Evolutionary conservation across 1,139 yeast species (phyloP).

Genomic region (Yamadazyma conglobata): DNA sequence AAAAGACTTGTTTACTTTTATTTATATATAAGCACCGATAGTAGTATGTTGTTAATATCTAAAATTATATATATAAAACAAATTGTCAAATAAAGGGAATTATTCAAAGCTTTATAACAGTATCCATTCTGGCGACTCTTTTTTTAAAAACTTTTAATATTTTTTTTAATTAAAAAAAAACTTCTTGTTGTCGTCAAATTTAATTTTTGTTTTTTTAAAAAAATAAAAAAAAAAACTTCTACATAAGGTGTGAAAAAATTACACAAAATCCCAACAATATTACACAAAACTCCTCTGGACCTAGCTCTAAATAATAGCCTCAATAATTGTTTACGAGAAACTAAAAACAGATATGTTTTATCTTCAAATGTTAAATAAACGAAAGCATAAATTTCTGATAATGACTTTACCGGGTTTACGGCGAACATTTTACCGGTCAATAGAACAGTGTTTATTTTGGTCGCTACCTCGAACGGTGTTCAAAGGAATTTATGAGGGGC

Average conservation of each 20-base stretch:
- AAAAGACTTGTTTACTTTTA: no score
- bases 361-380: slow-evolving; percentile 3
- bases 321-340: no score
- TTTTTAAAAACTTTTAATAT: slow-evolving; percentile 1
- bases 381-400: no score
- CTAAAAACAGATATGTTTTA: slow-evolving; percentile 6
- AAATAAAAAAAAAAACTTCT: slow-evolving; percentile 1
- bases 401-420: no score
- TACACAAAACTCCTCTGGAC: slow-evolving; percentile 4
- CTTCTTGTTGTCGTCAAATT: slow-evolving; percentile 4
- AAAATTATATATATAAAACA: neutral
- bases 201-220: neutral
- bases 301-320: no score
- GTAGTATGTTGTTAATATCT: slow-evolving; percentile 1
- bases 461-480: no score
- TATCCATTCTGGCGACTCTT: no score
- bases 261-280: slow-evolving; percentile 1
- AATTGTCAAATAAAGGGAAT: slow-evolving; percentile 7
- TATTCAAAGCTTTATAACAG: slow-evolving; percentile 12
- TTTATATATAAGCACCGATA: no score
- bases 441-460: no score
- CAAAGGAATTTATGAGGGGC: no score
- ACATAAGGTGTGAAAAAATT: slow-evolving; percentile 1
- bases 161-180: slow-evolving; percentile 2
- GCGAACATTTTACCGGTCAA: no score